Conservation (phyloP, 768 basidiomycete species). For the Flagelloscypha sp. region DNA sequence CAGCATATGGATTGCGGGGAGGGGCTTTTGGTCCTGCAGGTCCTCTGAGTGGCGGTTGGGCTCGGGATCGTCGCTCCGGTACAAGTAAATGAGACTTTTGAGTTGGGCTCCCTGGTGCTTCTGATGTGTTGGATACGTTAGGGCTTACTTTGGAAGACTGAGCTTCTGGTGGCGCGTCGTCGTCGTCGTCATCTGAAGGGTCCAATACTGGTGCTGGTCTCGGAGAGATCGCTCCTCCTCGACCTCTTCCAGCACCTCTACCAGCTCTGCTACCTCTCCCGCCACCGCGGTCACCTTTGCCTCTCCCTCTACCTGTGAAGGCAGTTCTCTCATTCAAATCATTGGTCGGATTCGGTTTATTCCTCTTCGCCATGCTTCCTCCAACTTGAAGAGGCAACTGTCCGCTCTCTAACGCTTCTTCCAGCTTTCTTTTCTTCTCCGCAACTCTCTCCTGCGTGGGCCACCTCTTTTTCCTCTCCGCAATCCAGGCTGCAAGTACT, state of each 20-base stretch:
- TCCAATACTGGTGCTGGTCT: slow-evolving; percentile 8
- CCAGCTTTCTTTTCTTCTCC: slow-evolving; percentile 74
- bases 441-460: slow-evolving; percentile 62
- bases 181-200: slow-evolving; percentile 22
- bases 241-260: slow-evolving; percentile 21
- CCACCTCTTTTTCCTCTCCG: slow-evolving; percentile 81
- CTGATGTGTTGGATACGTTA: slow-evolving; percentile 7
- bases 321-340: too few relatives aligned
- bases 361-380: slow-evolving; percentile 25
- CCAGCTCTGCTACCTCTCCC: slow-evolving; percentile 21
- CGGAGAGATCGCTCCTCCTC: slow-evolving; percentile 10
- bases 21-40: slow-evolving; percentile 39
- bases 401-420: slow-evolving; percentile 75
- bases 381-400: slow-evolving; percentile 47
- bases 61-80: slow-evolving; percentile 1
- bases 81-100: slow-evolving; percentile 7
- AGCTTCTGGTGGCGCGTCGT: slow-evolving; percentile 47
- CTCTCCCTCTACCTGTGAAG: slow-evolving; percentile 21
- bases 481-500: slow-evolving; percentile 76
- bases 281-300: slow-evolving; percentile 19
- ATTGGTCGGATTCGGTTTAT: slow-evolving; percentile 12
- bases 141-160: slow-evolving; percentile 47
- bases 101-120: slow-evolving; percentile 7
- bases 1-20: slow-evolving; percentile 55
- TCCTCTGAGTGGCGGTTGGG: slow-evolving; percentile 3